phyloP scores from a whole-genome alignment of 2,329 filamentous ascomycete genomes.

The Ceratocystis colombiana region DNA sequence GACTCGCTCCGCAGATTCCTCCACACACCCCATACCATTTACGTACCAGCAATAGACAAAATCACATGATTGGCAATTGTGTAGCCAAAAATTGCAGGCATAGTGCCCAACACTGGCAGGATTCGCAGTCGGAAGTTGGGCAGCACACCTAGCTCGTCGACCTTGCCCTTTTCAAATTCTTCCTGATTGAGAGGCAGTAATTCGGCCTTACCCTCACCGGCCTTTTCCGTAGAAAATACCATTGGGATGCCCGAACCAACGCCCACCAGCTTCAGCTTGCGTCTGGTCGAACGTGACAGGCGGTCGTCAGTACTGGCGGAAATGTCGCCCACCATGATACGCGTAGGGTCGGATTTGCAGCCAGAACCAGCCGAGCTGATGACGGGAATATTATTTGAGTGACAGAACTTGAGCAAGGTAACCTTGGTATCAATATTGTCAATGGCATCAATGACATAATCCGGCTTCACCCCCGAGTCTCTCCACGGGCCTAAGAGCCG shows the following conservation, averaged over 20 bases:
- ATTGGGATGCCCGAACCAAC: conserved; percentile 79
- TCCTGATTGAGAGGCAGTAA: conserved; percentile 78
- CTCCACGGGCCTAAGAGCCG: conserved; percentile 58
- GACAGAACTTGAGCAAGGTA: conserved; percentile 76
- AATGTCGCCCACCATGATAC: conserved; percentile 85
- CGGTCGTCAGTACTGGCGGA: conserved; percentile 79
- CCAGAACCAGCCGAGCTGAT: conserved; percentile 95
- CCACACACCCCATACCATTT: neutral
- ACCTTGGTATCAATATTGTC: conserved; percentile 99
- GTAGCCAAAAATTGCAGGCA: conserved; percentile 94
- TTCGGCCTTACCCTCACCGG: conserved; percentile 81
- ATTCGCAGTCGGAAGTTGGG: conserved; percentile 94
- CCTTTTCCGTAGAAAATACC: conserved; percentile 85
- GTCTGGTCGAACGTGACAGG: conserved; percentile 72
- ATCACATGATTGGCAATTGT: conserved; percentile 89
- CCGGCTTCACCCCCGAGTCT: conserved; percentile 47
- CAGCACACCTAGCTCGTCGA: conserved; percentile 77
- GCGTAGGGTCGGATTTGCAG: conserved; percentile 77
- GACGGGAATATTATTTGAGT: conserved; percentile 64
- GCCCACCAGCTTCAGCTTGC: conserved; percentile 65
- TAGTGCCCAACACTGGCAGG: conserved; percentile 84
- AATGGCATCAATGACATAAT: conserved; percentile 93
- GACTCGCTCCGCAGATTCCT: too few relatives aligned
- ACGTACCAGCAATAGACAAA: conserved; percentile 52
- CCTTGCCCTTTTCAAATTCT: conserved; percentile 74